Percentiles rank a stretch among this genome's conserved stretches.
Conservation (phyloP, 768 basidiomycete species). For the Gelatoporia subvermispora region DNA sequence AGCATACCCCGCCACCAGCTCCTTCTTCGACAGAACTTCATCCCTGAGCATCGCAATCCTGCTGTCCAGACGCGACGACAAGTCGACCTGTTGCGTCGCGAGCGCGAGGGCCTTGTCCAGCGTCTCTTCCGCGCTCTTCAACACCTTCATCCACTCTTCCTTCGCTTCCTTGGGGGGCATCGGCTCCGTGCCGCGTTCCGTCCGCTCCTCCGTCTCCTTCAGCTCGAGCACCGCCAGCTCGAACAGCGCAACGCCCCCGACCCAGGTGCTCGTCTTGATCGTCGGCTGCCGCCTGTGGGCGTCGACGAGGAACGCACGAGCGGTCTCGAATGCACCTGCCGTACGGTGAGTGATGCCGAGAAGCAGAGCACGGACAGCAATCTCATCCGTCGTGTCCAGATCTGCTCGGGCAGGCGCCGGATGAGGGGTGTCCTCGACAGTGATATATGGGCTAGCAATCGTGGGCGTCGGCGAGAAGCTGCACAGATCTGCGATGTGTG, state of each 20-base stretch:
- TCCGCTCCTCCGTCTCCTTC: conserved; percentile 42
- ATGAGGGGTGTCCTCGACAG: conserved; percentile 5
- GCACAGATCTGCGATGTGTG: conserved; percentile 53
- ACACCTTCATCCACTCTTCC: conserved; percentile 41
- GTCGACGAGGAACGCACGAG: conserved; percentile 48
- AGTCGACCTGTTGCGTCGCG: conserved; percentile 51
- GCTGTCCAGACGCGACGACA: conserved; percentile 66
- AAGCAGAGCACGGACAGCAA: conserved; percentile 62
- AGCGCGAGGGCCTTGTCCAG: conserved; percentile 47
- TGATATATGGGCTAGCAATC: conserved; percentile 28
- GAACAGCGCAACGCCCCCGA: conserved; percentile 59
- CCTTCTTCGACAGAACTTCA: conserved; percentile 62
- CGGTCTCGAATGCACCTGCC: conserved; percentile 36
- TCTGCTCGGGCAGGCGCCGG: conserved; percentile 23
- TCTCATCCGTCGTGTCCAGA: conserved; percentile 68
- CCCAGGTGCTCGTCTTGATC: conserved; percentile 59
- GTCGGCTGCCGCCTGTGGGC: conserved; percentile 38
- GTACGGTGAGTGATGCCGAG: conserved; percentile 66
- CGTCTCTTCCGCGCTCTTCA: conserved; percentile 43
- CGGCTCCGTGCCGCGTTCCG: conserved; percentile 9
- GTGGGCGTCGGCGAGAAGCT: conserved; percentile 42
- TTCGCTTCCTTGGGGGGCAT: conserved; percentile 6
- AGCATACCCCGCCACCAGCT: conserved; percentile 25
- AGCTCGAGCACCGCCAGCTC: conserved; percentile 70
- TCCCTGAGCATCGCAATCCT: conserved; percentile 30